Base-by-base conservation (phyloP, 768 basidiomycete species). In the Chalciporus chontae region DNA sequence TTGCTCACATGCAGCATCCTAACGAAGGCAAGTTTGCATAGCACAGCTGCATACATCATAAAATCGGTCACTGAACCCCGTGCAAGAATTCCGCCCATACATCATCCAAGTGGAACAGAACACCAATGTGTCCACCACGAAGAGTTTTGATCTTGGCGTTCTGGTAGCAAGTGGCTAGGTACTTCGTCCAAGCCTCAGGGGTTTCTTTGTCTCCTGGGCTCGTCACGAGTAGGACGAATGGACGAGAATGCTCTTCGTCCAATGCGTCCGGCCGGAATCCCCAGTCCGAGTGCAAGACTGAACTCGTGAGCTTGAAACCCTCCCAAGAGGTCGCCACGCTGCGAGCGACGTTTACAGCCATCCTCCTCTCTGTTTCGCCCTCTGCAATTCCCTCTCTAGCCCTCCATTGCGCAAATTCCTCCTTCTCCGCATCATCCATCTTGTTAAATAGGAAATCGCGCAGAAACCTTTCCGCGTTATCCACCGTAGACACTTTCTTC, bases 241-340 rank as follows among this genome's bases (percentile, higher is more conserved):
- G 73, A 31, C 60, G 63, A 45, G 70, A 66, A 55, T 79, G 75
- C 19, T 69, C 72, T 24, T 72, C 75, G 51, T 80, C 75, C 43
- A 80, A 63, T 4, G 55, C 55, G 32, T 68, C 63, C 3, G 76
- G 75, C 13, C 53, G 55, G 54, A 74, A 79, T 6, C 73, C 79
- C 79, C 81, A 83, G 47, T 76, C 76, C 14, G 74, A 71, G 40
- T 81, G 76, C 44, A 77, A 63, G 24, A 78, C 61, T 26, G 64
- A 55, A 7, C 72, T 47, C 45, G 71, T 55, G 40, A 75, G 74
- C 50, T 73, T 64, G 55, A 80, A 79, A 1, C 81, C 83, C 38
- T 69, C 74, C 79, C 79, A 80, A 41, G 77, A 68, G 27, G 61
- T 71, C 17, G 71, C 66, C 8, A 80, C 75, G 57, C 81, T 83